Evolutionary conservation across 345 rosid genomes (phyloP).

Genomic region (Rhodomyrtus tomentosa): DNA sequence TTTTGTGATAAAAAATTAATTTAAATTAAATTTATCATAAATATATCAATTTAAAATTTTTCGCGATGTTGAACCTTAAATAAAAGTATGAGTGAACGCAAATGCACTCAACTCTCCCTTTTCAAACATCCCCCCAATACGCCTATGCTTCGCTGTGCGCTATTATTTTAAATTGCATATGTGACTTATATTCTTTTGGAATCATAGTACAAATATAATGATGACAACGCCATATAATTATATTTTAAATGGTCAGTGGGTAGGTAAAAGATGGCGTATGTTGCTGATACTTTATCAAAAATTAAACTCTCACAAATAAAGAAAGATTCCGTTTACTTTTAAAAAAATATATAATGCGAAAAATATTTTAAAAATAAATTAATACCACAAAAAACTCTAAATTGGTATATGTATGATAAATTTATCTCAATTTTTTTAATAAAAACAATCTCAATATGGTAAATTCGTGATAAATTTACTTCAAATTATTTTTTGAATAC

Average conservation of each 20-base stretch:
- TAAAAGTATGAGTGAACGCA: neutral
- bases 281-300: neutral
- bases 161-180: neutral
- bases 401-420: too few relatives aligned
- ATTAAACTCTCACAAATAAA: neutral
- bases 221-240: neutral
- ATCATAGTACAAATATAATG: neutral
- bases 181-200: neutral
- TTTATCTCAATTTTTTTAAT: too few relatives aligned
- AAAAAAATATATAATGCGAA: rapidly evolving
- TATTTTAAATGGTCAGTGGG: neutral
- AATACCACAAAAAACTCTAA: too few relatives aligned
- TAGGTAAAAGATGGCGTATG: neutral
- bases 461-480: too few relatives aligned
- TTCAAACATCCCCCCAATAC: neutral
- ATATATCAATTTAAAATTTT: too few relatives aligned
- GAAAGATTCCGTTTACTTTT: rapidly evolving
- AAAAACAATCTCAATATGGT: too few relatives aligned
- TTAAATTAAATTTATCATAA: too few relatives aligned
- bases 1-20: too few relatives aligned
- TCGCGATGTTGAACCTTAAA: too few relatives aligned
- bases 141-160: neutral
- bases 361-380: neutral
- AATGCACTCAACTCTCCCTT: neutral
- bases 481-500: too few relatives aligned